Percentiles rank a stretch among this genome's conserved stretches.
These are phyloP conservation scores for Marsdenia floribunda DNA, from an alignment of 257 asterid genomes.

Conservation along the genomic window DNA sequence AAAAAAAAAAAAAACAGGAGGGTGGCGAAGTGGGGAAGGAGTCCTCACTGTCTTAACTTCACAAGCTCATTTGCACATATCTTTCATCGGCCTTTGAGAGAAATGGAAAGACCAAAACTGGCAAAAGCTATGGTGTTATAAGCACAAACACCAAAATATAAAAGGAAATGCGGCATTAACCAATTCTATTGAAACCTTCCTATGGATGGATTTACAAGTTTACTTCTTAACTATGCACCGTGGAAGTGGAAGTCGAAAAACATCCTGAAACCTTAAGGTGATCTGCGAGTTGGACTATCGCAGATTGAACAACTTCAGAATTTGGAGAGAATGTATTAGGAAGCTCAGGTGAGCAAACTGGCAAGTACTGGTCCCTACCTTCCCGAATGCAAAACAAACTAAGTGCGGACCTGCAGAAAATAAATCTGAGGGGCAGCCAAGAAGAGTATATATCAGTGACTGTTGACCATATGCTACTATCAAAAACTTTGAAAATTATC, in stretches of 20 bases:
- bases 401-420: slow-evolving; percentile 86
- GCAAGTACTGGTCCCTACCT: slow-evolving; percentile 44
- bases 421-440: slow-evolving; percentile 51
- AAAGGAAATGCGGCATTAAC: neutral
- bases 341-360: slow-evolving; percentile 80
- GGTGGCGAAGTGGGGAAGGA: too few species aligned
- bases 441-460: neutral
- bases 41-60: neutral
- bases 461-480: neutral
- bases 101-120: slow-evolving; percentile 5
- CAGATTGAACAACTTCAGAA: slow-evolving; percentile 60
- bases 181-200: neutral
- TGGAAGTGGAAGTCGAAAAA: slow-evolving; percentile 31
- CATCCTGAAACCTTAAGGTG: slow-evolving; percentile 59
- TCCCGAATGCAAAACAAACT: slow-evolving; percentile 50
- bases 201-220: slow-evolving; percentile 1
- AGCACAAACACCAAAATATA: neutral
- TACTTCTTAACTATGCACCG: slow-evolving; percentile 18
- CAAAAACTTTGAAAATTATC: neutral
- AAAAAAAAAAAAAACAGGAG: neutral
- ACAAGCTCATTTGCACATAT: neutral
- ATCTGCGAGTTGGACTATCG: slow-evolving; percentile 51
- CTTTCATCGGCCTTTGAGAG: neutral
- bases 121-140: neutral
- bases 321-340: slow-evolving; percentile 54